phyloP scores from a whole-genome alignment of 2,329 filamentous ascomycete genomes.

The Calycina herbarum region DNA sequence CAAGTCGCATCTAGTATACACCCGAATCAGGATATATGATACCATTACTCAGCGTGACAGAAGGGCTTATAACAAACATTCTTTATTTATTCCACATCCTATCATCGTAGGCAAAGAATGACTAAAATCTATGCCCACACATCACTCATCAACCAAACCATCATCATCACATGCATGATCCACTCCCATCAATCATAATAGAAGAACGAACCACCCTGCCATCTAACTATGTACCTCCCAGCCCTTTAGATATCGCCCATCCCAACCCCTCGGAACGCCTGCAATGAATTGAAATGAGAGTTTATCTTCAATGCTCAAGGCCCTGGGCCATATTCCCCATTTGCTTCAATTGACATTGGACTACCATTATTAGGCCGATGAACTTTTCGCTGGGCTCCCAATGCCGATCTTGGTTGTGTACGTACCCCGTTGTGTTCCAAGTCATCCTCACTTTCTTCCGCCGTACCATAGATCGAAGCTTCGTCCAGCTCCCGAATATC shows the following conservation, averaged over 20 bases:
- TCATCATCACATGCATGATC: constrained; percentile 3
- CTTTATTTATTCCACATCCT: neutral
- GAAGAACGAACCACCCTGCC: neutral
- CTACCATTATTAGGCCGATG: constrained; percentile 33
- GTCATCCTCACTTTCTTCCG: constrained; percentile 57
- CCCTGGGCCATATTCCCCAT: constrained; percentile 22
- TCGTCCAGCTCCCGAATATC: constrained; percentile 86
- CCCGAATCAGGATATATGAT: no score
- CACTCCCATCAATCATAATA: neutral
- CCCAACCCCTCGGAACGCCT: constrained; percentile 7
- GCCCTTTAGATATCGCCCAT: neutral
- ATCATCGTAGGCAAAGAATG: neutral
- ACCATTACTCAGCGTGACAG: neutral
- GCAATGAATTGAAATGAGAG: constrained; percentile 6
- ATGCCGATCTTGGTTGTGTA: constrained; percentile 18
- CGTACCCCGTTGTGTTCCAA: constrained; percentile 38
- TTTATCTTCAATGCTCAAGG: constrained; percentile 9
- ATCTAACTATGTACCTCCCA: neutral
- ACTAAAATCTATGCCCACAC: neutral
- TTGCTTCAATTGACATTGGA: constrained; percentile 37
- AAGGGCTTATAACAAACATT: neutral
- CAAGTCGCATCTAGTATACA: no score
- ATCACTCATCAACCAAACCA: constrained; percentile 5
- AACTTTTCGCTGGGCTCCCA: constrained; percentile 14
- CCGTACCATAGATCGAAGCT: constrained; percentile 53